Base-by-base conservation (phyloP, 225 moss, liverwort and hornwort genomes). In the Climacium dendroides region DNA sequence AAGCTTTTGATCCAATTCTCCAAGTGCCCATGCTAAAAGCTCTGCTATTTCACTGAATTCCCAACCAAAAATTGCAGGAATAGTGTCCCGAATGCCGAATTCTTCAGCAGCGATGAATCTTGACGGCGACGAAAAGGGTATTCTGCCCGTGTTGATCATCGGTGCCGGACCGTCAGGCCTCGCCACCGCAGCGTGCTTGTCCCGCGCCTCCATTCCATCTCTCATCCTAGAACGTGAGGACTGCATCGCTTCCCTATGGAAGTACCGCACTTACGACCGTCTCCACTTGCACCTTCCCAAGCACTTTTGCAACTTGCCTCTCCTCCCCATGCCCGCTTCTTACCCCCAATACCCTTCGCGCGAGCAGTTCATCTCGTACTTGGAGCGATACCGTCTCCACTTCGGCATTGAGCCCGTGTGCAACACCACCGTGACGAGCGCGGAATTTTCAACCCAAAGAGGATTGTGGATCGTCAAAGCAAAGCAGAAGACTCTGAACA, bases 191-290 rank as follows among this genome's bases (percentile, higher is more conserved):
- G 94, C 95, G 19, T 95, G 94, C 74, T 85, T 97, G n/a, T 85
- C 83, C 18, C 39, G 53, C 32, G 87, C 69, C 61, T 62, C 63
- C 63, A 94, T 83, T 45, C 89, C 93, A 18, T 91, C 85, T 82
- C 82, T 95, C 10, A 14, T 98, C 29, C 62, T 98, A 4, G 96
- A 98, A 91, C 92, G 92, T 64, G 91, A 94, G 1, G 93, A 94
- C 22, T 93, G 96, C 79, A 89, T 91, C 76, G 98, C 91, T 10
- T 93, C 96, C 11, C 88, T 96, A 0, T 98, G 98, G 98, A 93
- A 93, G 86, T 94, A 97, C 87, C 95, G 91, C 78, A 97, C 96
- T 2, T 98, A 96, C 80, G 97, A 97, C 85, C 92, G 96, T 9
- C 89, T 97, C 15, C 95, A 92, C 35, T 84, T 98, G 43, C 97